Conservation (phyloP, 2,329 filamentous ascomycete genomes). For the Cadophora sp. region DNA sequence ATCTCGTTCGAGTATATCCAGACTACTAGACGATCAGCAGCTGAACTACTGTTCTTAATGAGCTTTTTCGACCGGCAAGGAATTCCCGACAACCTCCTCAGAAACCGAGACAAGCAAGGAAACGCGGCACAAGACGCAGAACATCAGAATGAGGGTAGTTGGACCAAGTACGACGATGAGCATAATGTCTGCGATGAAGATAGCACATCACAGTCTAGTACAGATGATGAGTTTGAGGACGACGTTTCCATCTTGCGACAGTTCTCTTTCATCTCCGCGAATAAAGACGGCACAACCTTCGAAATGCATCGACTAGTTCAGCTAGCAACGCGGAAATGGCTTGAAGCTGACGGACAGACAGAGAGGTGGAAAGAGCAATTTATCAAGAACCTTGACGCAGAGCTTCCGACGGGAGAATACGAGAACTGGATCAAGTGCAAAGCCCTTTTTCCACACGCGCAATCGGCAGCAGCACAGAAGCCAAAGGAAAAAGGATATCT, state of each 20-base stretch:
- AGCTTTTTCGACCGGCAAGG: not conserved
- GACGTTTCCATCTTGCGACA: constrained; percentile 46
- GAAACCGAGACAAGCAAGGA: constrained; percentile 28
- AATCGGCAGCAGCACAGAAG: constrained; percentile 27
- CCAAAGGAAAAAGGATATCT: constrained; percentile 26
- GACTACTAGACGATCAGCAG: not conserved
- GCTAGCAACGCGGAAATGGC: constrained; percentile 24
- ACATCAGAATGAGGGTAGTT: too few relatives aligned
- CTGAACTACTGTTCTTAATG: not conserved
- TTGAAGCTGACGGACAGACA: constrained; percentile 37
- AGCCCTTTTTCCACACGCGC: constrained; percentile 35
- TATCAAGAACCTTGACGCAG: constrained; percentile 39
- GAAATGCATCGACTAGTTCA: constrained; percentile 18
- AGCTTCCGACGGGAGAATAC: constrained; percentile 34
- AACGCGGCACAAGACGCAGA: too few relatives aligned
- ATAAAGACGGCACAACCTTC: constrained; percentile 21
- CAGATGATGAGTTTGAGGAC: constrained; percentile 41
- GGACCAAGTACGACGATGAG: too few relatives aligned
- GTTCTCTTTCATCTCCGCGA: constrained; percentile 46
- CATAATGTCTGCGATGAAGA: too few relatives aligned
- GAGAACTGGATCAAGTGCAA: constrained; percentile 37
- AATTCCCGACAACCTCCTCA: not conserved
- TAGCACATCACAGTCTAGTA: too few relatives aligned
- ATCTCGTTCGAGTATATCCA: not conserved
- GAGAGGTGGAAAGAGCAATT: constrained; percentile 39